Percentiles rank a stretch among this genome's conserved stretches.
Evolutionary conservation across 2,329 filamentous ascomycete species (phyloP).

Genomic region (Thelonectria rubi): DNA sequence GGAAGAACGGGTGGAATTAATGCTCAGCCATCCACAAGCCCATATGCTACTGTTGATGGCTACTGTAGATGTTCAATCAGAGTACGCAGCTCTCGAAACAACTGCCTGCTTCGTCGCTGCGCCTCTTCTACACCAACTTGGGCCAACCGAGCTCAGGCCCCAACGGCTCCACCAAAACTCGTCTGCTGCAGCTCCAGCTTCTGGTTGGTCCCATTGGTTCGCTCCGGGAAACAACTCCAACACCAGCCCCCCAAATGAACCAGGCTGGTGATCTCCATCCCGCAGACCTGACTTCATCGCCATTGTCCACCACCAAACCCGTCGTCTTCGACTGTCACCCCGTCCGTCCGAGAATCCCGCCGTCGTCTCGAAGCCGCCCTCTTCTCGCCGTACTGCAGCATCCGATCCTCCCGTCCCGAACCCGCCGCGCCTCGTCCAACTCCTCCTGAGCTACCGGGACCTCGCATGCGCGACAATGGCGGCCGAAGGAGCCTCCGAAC

Average conservation of each 20-base stretch:
- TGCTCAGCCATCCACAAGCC: background rate
- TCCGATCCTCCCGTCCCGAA: conserved; percentile 26
- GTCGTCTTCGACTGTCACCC: conserved; percentile 3
- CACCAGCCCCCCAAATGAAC: conserved; percentile 39
- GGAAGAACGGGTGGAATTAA: background rate
- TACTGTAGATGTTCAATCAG: too few species aligned
- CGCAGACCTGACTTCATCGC: conserved; percentile 24
- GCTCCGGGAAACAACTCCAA: conserved; percentile 30
- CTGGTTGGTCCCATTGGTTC: conserved; percentile 40
- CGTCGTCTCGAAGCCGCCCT: background rate
- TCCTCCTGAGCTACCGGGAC: conserved; percentile 38
- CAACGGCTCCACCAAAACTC: conserved; percentile 24
- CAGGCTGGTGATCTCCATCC: conserved; percentile 40
- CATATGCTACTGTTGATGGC: background rate
- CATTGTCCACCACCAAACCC: conserved; percentile 17
- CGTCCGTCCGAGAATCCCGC: background rate
- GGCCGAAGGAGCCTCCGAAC: conserved; percentile 35
- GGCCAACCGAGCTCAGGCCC: conserved; percentile 12
- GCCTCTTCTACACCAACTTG: conserved; percentile 3
- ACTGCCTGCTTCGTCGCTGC: conserved; percentile 11
- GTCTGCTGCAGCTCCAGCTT: conserved; percentile 25
- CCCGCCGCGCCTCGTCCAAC: conserved; percentile 26
- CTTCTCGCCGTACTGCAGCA: conserved; percentile 7
- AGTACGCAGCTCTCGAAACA: too few species aligned
- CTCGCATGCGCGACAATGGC: conserved; percentile 45